phyloP scores from a whole-genome alignment of 441 rosid species.

The Mallotus repandus region DNA sequence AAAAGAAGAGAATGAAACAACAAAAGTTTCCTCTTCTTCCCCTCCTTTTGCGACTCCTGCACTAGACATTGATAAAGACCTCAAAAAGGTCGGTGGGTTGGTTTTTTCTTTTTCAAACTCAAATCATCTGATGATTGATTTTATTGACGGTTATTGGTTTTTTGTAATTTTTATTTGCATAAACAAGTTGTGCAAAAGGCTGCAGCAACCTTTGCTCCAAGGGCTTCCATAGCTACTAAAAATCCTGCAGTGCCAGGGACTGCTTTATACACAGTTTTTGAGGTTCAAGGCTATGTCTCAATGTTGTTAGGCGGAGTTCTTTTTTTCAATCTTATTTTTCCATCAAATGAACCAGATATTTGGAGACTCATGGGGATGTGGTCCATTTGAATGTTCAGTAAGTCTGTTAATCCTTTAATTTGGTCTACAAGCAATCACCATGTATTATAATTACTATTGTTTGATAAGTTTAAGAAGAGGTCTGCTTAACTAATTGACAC shows the following conservation, averaged over 20 bases:
- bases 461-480: no score
- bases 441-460: no score
- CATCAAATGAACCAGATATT: slow-evolving; percentile 82
- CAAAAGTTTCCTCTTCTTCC: slow-evolving; percentile 15
- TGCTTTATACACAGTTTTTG: slow-evolving; percentile 77
- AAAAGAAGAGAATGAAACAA: neutral
- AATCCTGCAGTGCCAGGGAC: slow-evolving; percentile 94
- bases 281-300: slow-evolving; percentile 81
- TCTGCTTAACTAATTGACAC: no score
- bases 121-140: neutral
- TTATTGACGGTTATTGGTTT: no score
- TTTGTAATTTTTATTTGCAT: no score
- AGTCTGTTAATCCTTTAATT: slow-evolving; percentile 35
- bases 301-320: slow-evolving; percentile 80
- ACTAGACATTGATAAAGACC: slow-evolving; percentile 64
- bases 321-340: slow-evolving; percentile 82
- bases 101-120: neutral
- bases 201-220: slow-evolving; percentile 91
- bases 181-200: slow-evolving; percentile 82
- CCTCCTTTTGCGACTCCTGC: slow-evolving; percentile 28
- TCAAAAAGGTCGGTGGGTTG: slow-evolving; percentile 58
- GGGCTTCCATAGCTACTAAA: slow-evolving; percentile 84
- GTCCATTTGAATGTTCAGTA: slow-evolving; percentile 99
- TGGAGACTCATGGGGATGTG: slow-evolving; percentile 99
- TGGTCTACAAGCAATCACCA: neutral